These are phyloP conservation scores for Pugionium dolabratum DNA, from an alignment of 345 rosid genomes.

Conservation along the genomic window DNA sequence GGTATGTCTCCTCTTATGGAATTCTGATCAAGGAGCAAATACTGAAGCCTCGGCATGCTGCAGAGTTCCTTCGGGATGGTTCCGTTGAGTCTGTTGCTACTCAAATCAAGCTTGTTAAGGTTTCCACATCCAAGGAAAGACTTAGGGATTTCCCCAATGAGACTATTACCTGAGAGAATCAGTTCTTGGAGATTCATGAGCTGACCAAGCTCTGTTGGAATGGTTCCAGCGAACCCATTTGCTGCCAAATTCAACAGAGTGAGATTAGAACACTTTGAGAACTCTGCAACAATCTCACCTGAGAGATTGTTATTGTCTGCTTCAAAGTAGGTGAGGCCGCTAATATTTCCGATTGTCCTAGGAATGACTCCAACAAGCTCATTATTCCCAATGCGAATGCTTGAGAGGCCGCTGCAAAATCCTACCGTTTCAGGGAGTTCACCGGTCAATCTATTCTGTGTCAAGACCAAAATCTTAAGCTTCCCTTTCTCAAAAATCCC, in stretches of 20 bases:
- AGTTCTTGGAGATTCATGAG: slow-evolving; percentile 84
- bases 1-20: slow-evolving; percentile 79
- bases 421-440: slow-evolving; percentile 74
- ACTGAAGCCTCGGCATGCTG: slow-evolving; percentile 64
- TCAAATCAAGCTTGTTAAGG: slow-evolving; percentile 85
- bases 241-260: slow-evolving; percentile 84
- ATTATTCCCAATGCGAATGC: slow-evolving; percentile 81
- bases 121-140: slow-evolving; percentile 74
- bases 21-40: slow-evolving; percentile 68
- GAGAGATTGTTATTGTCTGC: slow-evolving; percentile 82
- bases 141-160: slow-evolving; percentile 74
- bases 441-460: slow-evolving; percentile 69
- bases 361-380: slow-evolving; percentile 79
- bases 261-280: slow-evolving; percentile 76
- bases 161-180: slow-evolving; percentile 81
- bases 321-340: slow-evolving; percentile 87
- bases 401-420: slow-evolving; percentile 72
- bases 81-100: slow-evolving; percentile 76
- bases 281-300: slow-evolving; percentile 72
- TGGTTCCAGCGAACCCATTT: slow-evolving; percentile 76
- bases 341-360: slow-evolving; percentile 69
- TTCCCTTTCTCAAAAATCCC: slow-evolving; percentile 78
- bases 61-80: slow-evolving; percentile 69
- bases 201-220: slow-evolving; percentile 73
- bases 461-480: slow-evolving; percentile 75